phyloP scores from a whole-genome alignment of 2,329 filamentous ascomycete genomes.

The Aureobasidium vineae region DNA sequence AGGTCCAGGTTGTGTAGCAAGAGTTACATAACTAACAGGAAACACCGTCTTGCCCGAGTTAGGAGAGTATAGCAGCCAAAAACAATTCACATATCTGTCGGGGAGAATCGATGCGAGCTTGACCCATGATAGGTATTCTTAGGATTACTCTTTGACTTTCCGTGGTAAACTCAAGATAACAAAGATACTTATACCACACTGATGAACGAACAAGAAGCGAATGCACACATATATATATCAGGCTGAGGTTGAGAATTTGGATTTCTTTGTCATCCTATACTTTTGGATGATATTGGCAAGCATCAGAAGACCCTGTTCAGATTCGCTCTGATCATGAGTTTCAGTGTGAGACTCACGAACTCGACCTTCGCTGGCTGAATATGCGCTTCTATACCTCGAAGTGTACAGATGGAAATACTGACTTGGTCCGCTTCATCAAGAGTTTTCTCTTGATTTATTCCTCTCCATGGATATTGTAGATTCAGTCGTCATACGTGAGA shows the following conservation, averaged over 20 bases:
- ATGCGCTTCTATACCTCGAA: too few relatives aligned
- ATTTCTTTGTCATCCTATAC: background rate
- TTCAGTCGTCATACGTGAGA: background rate
- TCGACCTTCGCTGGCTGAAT: background rate
- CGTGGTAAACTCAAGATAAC: background rate
- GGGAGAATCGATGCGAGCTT: too few relatives aligned
- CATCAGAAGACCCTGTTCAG: background rate
- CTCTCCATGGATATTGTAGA: background rate
- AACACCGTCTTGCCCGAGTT: background rate
- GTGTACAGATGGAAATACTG: background rate
- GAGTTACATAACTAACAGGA: background rate
- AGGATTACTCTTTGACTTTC: background rate
- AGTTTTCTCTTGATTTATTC: background rate
- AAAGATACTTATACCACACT: too few relatives aligned
- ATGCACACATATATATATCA: background rate
- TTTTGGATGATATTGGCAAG: background rate
- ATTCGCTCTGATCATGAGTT: too few relatives aligned
- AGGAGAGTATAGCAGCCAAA: background rate
- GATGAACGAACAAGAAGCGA: background rate
- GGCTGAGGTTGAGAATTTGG: background rate
- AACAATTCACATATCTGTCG: background rate
- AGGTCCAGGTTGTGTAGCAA: background rate
- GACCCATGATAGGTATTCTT: background rate
- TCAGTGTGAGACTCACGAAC: too few relatives aligned
- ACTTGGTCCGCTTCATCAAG: too few relatives aligned